A percentile compares a stretch with the other conserved stretches of the same genome.
Evolutionary conservation across 2,329 filamentous ascomycete species (phyloP).

Genomic region (Madurella fahalii): DNA sequence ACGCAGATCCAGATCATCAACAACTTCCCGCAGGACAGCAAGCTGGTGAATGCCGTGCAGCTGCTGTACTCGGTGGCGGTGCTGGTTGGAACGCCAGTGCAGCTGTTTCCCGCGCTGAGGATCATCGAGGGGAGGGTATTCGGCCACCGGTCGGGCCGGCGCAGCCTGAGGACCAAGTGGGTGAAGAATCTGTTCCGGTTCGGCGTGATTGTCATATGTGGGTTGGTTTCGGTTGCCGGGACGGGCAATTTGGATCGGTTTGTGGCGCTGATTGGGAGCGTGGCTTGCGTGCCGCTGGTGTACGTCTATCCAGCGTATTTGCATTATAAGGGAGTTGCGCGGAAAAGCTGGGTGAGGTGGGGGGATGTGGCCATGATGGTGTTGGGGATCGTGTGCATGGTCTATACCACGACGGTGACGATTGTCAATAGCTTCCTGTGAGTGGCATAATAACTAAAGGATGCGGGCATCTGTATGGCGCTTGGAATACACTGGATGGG

Average conservation of each 20-base stretch:
- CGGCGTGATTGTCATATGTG: slow-evolving; percentile 53
- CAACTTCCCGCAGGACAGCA: slow-evolving; percentile 67
- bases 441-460: background rate
- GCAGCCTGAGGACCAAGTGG: slow-evolving; percentile 63
- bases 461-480: background rate
- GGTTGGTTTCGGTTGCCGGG: slow-evolving; percentile 58
- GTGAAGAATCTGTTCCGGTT: slow-evolving; percentile 68
- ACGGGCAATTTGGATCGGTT: slow-evolving; percentile 70
- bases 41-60: slow-evolving; percentile 71
- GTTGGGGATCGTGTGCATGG: slow-evolving; percentile 62
- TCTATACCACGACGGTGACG: slow-evolving; percentile 66
- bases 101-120: slow-evolving; percentile 68
- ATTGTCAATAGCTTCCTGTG: slow-evolving; percentile 39
- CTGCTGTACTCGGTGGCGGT: slow-evolving; percentile 71
- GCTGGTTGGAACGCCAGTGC: slow-evolving; percentile 68
- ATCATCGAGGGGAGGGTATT: slow-evolving; percentile 68
- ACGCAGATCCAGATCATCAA: slow-evolving; percentile 72
- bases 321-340: slow-evolving; percentile 64
- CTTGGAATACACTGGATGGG: slow-evolving; percentile 22
- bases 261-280: slow-evolving; percentile 67
- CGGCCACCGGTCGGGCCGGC: slow-evolving; percentile 64
- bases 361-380: slow-evolving; percentile 60
- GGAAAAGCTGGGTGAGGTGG: slow-evolving; percentile 49
- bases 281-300: slow-evolving; percentile 70
- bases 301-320: slow-evolving; percentile 72